Evolutionary conservation across 495 filamentous ascomycete species (phyloP), one percentile per base, ranked within the genome.

Genomic region (Emericellopsis terricola): DNA sequence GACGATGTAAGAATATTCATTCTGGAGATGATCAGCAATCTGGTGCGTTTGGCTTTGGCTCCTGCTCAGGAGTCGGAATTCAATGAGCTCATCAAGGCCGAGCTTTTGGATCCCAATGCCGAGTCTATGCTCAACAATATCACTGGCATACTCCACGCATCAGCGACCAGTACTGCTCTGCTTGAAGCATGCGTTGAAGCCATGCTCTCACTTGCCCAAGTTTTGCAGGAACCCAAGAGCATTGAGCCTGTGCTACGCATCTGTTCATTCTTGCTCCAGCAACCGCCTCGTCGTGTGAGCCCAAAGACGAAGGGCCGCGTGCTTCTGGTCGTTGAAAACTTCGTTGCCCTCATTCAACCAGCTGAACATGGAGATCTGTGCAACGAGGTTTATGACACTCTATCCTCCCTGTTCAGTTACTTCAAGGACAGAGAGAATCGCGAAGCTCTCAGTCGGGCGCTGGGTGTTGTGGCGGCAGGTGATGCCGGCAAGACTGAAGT

Each of bases 1-100:
- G 84, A 93, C 41, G 76, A 85, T 36, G 87, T 96, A 40, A 87
- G 86, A 42, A 47, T 78, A 0, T 94, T 80, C 48, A 68, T 85
- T 1, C 56, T 97, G 15, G 66, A 78, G 10, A 74, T 94, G 28
- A 44, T 96, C 23, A 60, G 65, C 37, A 69, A 60, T 20, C 62
- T 94, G 32, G 58, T 81, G 30, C 49, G 56, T 6, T 51, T 77
- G 21, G 63, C 72, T 3, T 44, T 49, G 60, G 56, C 58, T 46
- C 55, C 49, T 31, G 62, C 68, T 50, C 37, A 42, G 39, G 42
- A 63, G 49, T 63, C 55, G 14, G 64, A 70, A 37, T 69, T 73
- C 56, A 54, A 67, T n/a, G 61, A 69, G 33, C 47, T 66, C 23
- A 72, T 86, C 33, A 66, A 62, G 26, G 53, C 64, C 15, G 56